Evolutionary conservation across 768 basidiomycete genomes (phyloP).

Genomic region (Guyanaporus albipodus): DNA sequence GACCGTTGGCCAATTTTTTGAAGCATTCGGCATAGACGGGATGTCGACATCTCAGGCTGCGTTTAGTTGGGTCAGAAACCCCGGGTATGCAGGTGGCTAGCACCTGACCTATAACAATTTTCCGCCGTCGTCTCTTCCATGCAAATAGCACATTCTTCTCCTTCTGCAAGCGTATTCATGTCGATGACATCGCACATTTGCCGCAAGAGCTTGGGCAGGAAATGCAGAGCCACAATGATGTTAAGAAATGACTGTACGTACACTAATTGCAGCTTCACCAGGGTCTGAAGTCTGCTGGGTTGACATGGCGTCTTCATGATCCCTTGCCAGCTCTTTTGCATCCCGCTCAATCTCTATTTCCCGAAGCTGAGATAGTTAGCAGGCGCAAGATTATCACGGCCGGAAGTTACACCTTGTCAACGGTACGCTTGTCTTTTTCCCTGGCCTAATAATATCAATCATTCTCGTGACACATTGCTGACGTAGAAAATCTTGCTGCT

Average conservation of each 20-base stretch:
- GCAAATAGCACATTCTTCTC: conserved; percentile 21
- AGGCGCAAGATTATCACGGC: not conserved
- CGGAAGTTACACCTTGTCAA: conserved; percentile 11
- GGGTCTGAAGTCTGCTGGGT: conserved; percentile 4
- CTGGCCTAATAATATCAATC: conserved; percentile 6
- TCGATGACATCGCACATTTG: conserved; percentile 14
- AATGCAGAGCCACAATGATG: not conserved
- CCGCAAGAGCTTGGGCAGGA: conserved; percentile 13
- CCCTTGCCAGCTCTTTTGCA: conserved; percentile 9
- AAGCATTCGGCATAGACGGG: conserved; percentile 17
- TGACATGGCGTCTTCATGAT: not conserved
- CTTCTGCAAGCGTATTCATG: conserved; percentile 21
- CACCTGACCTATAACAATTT: conserved; percentile 21
- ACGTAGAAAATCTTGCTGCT: not conserved
- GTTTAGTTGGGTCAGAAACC: not conserved
- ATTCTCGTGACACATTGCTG: not conserved
- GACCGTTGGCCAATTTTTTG: not conserved
- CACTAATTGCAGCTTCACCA: conserved; percentile 9
- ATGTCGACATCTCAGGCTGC: conserved; percentile 15
- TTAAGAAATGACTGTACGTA: not conserved
- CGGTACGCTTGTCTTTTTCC: conserved; percentile 11
- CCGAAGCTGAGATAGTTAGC: conserved; percentile 11
- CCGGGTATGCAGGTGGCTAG: not conserved
- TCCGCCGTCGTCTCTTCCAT: conserved; percentile 13
- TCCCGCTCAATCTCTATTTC: conserved; percentile 15